Evolutionary conservation across 192 early-diverging fungal genomes (phyloP), one percentile per base, ranked within the genome.

Genomic region (Coemansia sp.): DNA sequence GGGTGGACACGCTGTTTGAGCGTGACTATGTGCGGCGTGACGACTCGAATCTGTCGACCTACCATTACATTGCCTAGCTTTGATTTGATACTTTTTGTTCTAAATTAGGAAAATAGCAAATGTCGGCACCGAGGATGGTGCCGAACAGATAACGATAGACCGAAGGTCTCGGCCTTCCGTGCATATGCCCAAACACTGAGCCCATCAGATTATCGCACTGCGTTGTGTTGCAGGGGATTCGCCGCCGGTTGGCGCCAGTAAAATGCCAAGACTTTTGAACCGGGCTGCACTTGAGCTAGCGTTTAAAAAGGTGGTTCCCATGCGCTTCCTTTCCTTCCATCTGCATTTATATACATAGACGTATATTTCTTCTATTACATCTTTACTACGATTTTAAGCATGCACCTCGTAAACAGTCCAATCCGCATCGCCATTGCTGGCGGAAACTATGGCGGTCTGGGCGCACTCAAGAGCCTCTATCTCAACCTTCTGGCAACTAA

Each of bases 1-100:
- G 92, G 57, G 95, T 99, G 62, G 97, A 99, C 59, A 86, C 89
- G 11, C 77, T 98, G 61, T 65, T 99, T 59, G 94, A 96, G 59
- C 95, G 94, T 74, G 96, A 98, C 75, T 98, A 92, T 65, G 86
- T 98, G 62, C 92, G 94, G 82, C 87, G 96, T 48, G 90, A 88
- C 57, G 92, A 96, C 24, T 85, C 83, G 22, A 82, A 93, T 19
- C 84, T 85, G 57, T 90, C 94, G 62, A 89, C 88, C 68, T 96
- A 90, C 73, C 89, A 84, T 29, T 97, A 95, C 66, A 75, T 92
- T 16, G 89, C 92, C 37, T 91, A 58, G 38, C 57, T 65, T 35
- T 35, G 27, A 29, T 29, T 29, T 29, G 27, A 29, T 29, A 29
- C 27, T 29, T 29, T 29, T 29, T 29, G 27, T 29, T 29, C 27